Evolutionary conservation across 148 eudicot species (phyloP).

Genomic region (Oxyria digyna): DNA sequence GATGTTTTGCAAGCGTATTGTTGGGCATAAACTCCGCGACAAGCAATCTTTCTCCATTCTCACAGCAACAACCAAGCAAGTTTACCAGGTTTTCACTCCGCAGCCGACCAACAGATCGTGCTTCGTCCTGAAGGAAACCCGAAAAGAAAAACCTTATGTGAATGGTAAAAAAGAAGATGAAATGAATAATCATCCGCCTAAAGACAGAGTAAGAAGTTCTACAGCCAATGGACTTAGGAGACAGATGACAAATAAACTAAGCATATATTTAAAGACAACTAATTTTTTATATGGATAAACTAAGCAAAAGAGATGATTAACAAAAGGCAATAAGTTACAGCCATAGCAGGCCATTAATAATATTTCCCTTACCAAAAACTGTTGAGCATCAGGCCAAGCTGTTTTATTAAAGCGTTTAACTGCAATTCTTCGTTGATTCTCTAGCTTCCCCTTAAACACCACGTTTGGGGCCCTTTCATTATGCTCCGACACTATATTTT

Average conservation of each 20-base stretch:
- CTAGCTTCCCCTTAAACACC: conserved; percentile 61
- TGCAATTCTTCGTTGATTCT: conserved; percentile 47
- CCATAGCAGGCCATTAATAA: not conserved
- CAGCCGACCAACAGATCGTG: conserved; percentile 49
- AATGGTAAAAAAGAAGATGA: conserved; percentile 1
- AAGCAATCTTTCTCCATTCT: conserved; percentile 60
- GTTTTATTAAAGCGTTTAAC: conserved; percentile 55
- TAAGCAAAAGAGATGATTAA: not conserved
- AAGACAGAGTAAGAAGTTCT: too few species aligned
- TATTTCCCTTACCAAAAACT: conserved; percentile 35
- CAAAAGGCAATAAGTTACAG: not conserved
- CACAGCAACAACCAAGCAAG: conserved; percentile 62
- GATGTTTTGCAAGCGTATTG: conserved; percentile 63
- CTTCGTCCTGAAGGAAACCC: conserved; percentile 42
- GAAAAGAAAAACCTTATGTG: not conserved
- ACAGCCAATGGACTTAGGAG: not conserved
- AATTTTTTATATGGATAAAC: too few species aligned
- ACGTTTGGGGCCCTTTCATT: conserved; percentile 66
- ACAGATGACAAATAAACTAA: not conserved
- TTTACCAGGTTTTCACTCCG: conserved; percentile 46
- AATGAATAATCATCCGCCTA: too few species aligned
- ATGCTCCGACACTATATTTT: conserved; percentile 62
- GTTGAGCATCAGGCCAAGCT: conserved; percentile 58
- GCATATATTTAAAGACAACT: not conserved
- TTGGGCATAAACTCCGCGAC: conserved; percentile 66